Evolutionary conservation across 352 stramenopile genomes (phyloP).

Genomic region (Pythium monospermum): DNA sequence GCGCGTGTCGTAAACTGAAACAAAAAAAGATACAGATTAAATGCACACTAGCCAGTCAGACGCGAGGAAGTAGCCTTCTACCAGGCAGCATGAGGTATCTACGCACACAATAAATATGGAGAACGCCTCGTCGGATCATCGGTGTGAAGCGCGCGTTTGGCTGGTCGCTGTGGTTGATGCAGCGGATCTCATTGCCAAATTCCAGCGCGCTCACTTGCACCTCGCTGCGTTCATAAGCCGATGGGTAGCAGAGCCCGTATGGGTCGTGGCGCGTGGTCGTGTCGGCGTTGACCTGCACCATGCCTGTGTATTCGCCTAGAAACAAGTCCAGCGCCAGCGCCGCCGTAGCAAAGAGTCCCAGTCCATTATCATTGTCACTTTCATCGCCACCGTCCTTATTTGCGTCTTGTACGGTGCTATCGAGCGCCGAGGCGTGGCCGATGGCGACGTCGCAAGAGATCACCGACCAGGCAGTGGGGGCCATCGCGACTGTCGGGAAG

Average conservation of each 20-base stretch:
- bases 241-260: slow-evolving; percentile 72
- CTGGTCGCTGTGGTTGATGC: slow-evolving; percentile 66
- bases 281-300: slow-evolving; percentile 33
- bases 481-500: slow-evolving; percentile 37
- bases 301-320: slow-evolving; percentile 64
- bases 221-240: slow-evolving; percentile 55
- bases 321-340: slow-evolving; percentile 39
- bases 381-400: no score
- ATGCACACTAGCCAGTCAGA: slow-evolving; percentile 6
- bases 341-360: slow-evolving; percentile 60
- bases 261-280: slow-evolving; percentile 35
- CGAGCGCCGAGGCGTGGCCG: slow-evolving; percentile 46
- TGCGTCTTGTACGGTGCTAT: no score
- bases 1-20: slow-evolving; percentile 47
- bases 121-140: slow-evolving; percentile 58
- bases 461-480: slow-evolving; percentile 12
- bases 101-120: slow-evolving; percentile 77
- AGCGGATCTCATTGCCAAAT: slow-evolving; percentile 73
- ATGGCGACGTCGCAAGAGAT: slow-evolving; percentile 49
- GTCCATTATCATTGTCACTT: slow-evolving; percentile 29
- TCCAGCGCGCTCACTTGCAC: slow-evolving; percentile 64
- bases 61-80: not conserved
- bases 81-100: not conserved
- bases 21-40: slow-evolving; percentile 1
- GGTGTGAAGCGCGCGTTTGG: slow-evolving; percentile 61